A percentile compares a stretch with the other conserved stretches of the same genome.
These are phyloP conservation scores for Suillus placidus DNA, from an alignment of 768 basidiomycete species.

Conservation along the genomic window DNA sequence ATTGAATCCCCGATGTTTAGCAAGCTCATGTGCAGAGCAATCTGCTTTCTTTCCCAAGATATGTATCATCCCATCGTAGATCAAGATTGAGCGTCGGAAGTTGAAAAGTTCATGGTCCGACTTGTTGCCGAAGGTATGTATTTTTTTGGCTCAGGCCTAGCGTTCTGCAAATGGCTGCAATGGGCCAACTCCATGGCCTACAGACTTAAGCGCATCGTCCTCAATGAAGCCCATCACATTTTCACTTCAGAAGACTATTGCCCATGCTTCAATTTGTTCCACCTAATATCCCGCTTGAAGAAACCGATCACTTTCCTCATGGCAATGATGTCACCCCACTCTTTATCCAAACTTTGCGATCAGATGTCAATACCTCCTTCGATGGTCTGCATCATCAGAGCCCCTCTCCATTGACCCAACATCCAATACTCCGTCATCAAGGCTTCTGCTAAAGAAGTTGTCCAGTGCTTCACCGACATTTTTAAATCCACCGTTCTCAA, in stretches of 20 bases:
- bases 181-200: not conserved
- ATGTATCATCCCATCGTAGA: too few relatives aligned
- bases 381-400: not conserved
- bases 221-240: constrained; percentile 17
- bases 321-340: constrained; percentile 10
- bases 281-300: constrained; percentile 1
- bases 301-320: constrained; percentile 18
- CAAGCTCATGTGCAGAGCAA: too few relatives aligned
- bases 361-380: not conserved
- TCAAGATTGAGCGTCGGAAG: too few relatives aligned
- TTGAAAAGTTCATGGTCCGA: too few relatives aligned
- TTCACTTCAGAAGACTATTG: constrained; percentile 11
- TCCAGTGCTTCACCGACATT: not conserved
- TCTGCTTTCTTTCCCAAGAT: too few relatives aligned
- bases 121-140: too few relatives aligned
- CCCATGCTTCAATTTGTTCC: constrained; percentile 15
- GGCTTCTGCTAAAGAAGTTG: accelerated
- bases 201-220: not conserved
- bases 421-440: not conserved
- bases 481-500: not conserved
- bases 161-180: too few relatives aligned
- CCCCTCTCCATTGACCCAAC: not conserved
- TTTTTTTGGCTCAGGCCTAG: too few relatives aligned
- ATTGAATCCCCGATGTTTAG: too few relatives aligned
- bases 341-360: constrained; percentile 8